Evolutionary conservation across 1,284 basidiomycete species (phyloP), one percentile per base, ranked within the genome.

Genomic region (Apiotrichum sp.): DNA sequence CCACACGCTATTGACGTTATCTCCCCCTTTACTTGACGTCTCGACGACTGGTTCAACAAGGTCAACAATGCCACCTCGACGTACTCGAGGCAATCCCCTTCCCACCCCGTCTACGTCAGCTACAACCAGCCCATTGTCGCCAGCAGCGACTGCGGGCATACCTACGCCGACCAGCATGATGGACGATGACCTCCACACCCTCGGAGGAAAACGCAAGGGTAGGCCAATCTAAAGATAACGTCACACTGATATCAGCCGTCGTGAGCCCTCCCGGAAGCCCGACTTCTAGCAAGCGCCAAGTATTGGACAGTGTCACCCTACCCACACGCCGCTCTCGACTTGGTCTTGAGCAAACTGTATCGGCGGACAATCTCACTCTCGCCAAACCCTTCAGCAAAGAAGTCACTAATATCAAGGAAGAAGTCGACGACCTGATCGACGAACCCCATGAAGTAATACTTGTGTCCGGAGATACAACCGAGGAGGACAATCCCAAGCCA

Each of bases 291-390:
- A 65, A 59, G 46, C 55, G 57, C 47, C 62, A 62, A 38, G 47
- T 53, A 3, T 44, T 72, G n/a, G 70, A 69, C 5, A 62, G 58
- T 13, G 62, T 69, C 11, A 50, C 58, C 5, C 36, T 69, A 0
- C 66, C 70, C 7, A 38, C 56, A 7, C 52, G 65, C 9, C 52
- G 53, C 22, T 71, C 70, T 8, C 65, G 65, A 55, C 60, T 72
- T n/a, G 60, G 64, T 6, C 50, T 59, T 7, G 69, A 70, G 40
- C 68, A 71, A 57, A 72, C 72, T 6, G 59, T 55, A 5, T 70
- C 68, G 41, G 58, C 59, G 3, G 71, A 73, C 47, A 72, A 73
- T 47, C 55, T 71, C 44, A 73, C 71, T 1, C 66, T 72, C 32
- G 62, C 52, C 9, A 38, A 64, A 7, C 50, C 65, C 4, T 31